A percentile compares a stretch with the other conserved stretches of the same genome.
phyloP scores from a whole-genome alignment of 805 yeast species.

The Wickerhamomyces alni region DNA sequence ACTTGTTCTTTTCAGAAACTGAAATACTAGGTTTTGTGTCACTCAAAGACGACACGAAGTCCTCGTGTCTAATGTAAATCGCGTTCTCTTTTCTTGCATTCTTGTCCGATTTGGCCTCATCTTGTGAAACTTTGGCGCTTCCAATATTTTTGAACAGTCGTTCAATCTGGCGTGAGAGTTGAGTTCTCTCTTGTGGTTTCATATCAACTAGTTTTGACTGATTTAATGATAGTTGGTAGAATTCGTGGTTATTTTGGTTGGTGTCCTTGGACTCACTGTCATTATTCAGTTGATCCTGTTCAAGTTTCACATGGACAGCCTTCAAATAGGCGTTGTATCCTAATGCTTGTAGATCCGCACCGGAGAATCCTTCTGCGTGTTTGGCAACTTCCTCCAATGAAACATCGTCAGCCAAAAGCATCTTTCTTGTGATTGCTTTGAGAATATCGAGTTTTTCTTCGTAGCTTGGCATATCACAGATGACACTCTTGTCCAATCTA shows the following conservation, averaged over 20 bases:
- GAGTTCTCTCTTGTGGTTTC: conserved; percentile 35
- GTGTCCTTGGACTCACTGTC: conserved; percentile 15
- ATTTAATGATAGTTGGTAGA: conserved; percentile 34
- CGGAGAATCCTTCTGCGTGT: conserved; percentile 72
- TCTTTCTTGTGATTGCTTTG: conserved; percentile 48
- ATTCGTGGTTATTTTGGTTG: conserved; percentile 26
- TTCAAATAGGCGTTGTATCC: conserved; percentile 87
- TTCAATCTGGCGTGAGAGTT: conserved; percentile 37
- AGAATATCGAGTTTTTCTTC: conserved; percentile 74
- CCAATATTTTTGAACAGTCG: conserved; percentile 25
- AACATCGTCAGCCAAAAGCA: conserved; percentile 49
- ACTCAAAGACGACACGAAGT: conserved; percentile 54
- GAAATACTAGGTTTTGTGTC: conserved; percentile 93
- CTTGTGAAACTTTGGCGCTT: conserved; percentile 3
- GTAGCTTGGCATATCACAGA: conserved; percentile 79
- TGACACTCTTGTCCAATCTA: conserved; percentile 83
- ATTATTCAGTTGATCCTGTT: conserved; percentile 32
- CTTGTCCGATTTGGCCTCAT: conserved; percentile 1
- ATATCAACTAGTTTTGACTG: conserved; percentile 13
- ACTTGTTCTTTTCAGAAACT: conserved; percentile 55
- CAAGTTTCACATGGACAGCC: conserved; percentile 71
- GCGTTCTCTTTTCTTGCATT: conserved; percentile 14
- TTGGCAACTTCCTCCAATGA: conserved; percentile 48
- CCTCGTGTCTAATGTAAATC: conserved; percentile 44
- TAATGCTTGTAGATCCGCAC: conserved; percentile 92